A percentile compares a stretch with the other conserved stretches of the same genome.
phyloP scores from a whole-genome alignment of 306 rosid species.

The Calophaca sinica region DNA sequence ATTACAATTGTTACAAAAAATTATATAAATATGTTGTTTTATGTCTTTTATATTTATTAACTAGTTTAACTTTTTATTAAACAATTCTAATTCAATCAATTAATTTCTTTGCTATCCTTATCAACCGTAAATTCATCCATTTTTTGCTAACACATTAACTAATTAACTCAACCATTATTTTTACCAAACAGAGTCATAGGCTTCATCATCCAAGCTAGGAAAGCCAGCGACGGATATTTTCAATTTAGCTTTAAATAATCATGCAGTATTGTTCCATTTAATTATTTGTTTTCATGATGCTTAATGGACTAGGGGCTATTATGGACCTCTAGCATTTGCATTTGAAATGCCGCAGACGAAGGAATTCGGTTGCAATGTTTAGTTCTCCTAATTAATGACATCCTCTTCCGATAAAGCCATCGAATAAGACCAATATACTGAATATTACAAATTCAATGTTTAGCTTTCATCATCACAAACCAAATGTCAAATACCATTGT shows the following conservation, averaged over 20 bases:
- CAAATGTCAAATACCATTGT: background rate
- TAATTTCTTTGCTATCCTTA: no score
- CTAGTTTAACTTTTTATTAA: no score
- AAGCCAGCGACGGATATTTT: background rate
- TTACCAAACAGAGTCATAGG: no score
- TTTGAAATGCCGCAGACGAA: background rate
- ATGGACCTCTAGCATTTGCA: background rate
- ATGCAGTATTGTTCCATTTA: background rate
- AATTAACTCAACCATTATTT: no score
- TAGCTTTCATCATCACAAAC: background rate
- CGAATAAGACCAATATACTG: background rate
- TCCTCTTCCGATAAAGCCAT: background rate
- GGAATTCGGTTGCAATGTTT: background rate
- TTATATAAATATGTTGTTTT: no score
- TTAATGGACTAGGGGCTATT: background rate
- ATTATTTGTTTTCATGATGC: background rate
- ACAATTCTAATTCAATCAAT: no score
- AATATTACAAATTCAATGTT: no score
- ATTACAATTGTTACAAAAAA: no score
- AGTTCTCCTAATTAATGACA: background rate
- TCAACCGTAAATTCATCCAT: no score
- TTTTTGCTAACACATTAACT: no score
- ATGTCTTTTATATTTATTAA: no score
- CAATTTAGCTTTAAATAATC: background rate
- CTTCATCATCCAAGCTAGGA: background rate